phyloP scores from a whole-genome alignment of 768 basidiomycete species.

The Trametes cubensis region DNA sequence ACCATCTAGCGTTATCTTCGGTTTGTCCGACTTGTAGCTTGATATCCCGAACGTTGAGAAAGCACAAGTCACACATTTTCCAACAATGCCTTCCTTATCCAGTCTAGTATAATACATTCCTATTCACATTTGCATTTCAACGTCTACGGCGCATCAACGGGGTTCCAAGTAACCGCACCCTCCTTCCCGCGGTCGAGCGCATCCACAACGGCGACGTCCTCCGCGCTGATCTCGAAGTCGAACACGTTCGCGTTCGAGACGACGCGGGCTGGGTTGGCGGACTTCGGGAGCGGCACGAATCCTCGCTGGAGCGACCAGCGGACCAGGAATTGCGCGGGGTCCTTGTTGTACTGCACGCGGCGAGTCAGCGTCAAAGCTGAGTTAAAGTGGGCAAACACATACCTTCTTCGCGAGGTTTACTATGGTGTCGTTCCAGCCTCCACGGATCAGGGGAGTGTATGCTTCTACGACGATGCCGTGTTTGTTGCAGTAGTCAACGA shows the following conservation, averaged over 20 bases:
- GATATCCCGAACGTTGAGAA: no score
- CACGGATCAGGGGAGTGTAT: slow-evolving; percentile 68
- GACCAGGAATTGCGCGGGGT: slow-evolving; percentile 79
- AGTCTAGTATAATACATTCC: no score
- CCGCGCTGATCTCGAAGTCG: slow-evolving; percentile 67
- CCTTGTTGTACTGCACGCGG: slow-evolving; percentile 52
- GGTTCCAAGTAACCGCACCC: slow-evolving; percentile 86
- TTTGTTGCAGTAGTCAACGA: slow-evolving; percentile 64
- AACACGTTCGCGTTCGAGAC: slow-evolving; percentile 72
- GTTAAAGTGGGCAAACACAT: no score
- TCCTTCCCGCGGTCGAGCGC: slow-evolving; percentile 69
- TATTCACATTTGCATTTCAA: neutral
- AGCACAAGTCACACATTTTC: no score
- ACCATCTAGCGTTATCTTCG: no score
- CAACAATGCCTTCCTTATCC: no score
- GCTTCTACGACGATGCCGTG: slow-evolving; percentile 44
- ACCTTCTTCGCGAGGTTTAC: slow-evolving; percentile 68
- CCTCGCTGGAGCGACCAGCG: slow-evolving; percentile 89
- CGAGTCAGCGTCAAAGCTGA: slow-evolving; percentile 1
- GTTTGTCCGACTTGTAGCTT: no score
- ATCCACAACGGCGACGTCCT: slow-evolving; percentile 70
- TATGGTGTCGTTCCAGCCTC: slow-evolving; percentile 47
- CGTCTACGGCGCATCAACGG: slow-evolving; percentile 51
- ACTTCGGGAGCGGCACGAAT: slow-evolving; percentile 86
- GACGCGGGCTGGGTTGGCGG: slow-evolving; percentile 70